Evolutionary conservation across 2,329 filamentous ascomycete species (phyloP).

Genomic region (Tolypocladium endophyticum): DNA sequence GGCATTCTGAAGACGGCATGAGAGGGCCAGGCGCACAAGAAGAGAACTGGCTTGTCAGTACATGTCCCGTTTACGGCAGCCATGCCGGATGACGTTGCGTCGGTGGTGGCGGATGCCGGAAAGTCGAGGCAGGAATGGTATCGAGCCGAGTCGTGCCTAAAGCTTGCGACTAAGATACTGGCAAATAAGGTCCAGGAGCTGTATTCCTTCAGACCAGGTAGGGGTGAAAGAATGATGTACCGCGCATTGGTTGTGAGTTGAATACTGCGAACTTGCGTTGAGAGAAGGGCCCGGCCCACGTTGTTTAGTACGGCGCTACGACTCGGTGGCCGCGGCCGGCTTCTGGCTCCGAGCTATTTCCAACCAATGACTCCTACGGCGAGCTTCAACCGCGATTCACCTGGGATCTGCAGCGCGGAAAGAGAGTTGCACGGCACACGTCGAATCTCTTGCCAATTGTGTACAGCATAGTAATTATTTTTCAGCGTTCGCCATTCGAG

Average conservation of each 20-base stretch:
- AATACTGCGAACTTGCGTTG: neutral
- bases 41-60: constrained; percentile 27
- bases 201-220: neutral
- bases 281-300: neutral
- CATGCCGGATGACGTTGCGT: constrained; percentile 13
- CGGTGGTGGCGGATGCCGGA: neutral
- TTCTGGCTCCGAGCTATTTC: neutral
- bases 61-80: constrained; percentile 21
- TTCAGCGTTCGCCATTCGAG: neutral
- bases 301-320: neutral
- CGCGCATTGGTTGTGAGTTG: neutral
- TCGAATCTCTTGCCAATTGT: neutral
- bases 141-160: neutral
- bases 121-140: neutral
- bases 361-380: neutral
- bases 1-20: neutral
- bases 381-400: neutral
- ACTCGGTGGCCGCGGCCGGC: neutral
- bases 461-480: too few species aligned
- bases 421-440: neutral
- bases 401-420: neutral
- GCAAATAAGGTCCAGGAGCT: neutral
- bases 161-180: neutral
- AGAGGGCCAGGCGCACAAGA: constrained; percentile 24
- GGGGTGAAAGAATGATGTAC: neutral